These are phyloP conservation scores for Nannizziopsis barbatae DNA, from an alignment of 2,329 filamentous ascomycete genomes.

Conservation along the genomic window DNA sequence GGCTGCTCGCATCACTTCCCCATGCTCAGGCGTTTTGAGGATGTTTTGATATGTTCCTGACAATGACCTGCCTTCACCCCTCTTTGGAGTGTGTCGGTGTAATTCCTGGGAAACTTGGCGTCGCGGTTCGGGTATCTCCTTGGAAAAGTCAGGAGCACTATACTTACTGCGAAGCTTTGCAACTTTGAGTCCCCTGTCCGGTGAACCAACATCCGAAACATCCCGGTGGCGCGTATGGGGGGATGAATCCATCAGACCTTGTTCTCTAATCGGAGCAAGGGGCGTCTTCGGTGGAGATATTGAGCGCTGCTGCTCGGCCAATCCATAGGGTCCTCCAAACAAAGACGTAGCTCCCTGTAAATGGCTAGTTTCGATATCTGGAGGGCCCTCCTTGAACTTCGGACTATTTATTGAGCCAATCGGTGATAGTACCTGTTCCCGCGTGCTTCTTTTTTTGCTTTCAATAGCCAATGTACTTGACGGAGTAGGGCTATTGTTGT, in stretches of 20 bases:
- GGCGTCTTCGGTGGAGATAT: conserved; percentile 31
- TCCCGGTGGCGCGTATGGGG: conserved; percentile 34
- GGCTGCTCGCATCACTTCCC: conserved; percentile 1
- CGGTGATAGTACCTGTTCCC: too few species aligned
- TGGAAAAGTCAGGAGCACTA: conserved; percentile 14
- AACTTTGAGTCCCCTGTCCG: conserved; percentile 35
- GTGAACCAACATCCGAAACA: conserved; percentile 33
- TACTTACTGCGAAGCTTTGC: conserved; percentile 22
- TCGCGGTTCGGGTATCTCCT: background rate
- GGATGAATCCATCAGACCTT: conserved; percentile 34
- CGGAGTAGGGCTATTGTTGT: too few species aligned
- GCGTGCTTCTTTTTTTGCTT: too few species aligned
- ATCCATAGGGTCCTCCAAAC: conserved; percentile 25
- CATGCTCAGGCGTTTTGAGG: conserved; percentile 3
- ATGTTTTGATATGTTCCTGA: conserved; percentile 3
- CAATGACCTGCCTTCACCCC: conserved; percentile 1
- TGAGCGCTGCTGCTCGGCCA: conserved; percentile 17
- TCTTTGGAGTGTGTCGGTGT: background rate
- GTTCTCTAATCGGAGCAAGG: conserved; percentile 44
- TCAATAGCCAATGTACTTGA: too few species aligned
- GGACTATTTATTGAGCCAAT: too few species aligned
- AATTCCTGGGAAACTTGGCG: conserved; percentile 1
- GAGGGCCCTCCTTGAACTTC: too few species aligned
- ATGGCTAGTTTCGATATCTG: background rate
- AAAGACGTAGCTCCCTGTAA: conserved; percentile 22